Evolutionary conservation across 257 asterid genomes (phyloP), one percentile per base, ranked within the genome.

Genomic region (Ligustrum vulgare): DNA sequence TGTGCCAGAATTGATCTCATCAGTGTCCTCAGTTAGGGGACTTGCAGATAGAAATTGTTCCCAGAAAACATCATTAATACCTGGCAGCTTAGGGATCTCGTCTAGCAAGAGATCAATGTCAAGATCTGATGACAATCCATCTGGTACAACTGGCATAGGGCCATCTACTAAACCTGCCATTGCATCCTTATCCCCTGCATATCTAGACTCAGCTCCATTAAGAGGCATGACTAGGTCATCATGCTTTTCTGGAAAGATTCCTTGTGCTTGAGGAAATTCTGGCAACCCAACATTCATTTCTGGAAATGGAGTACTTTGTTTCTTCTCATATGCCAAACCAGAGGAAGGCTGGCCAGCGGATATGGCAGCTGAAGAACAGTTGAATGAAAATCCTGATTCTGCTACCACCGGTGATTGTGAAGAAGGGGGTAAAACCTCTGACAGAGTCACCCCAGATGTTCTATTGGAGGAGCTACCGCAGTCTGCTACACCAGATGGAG

Each of bases 41-140:
- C 86, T 82, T 54, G 76, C 80, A 6, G 93, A 85, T 65, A 91
- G 97, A 83, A 91, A 88, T 43, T 91, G 96, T 84, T 89, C 97
- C 97, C 96, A 88, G 80, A 91, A 91, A 49, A 81, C 88, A 80
- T 91, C 96, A 64, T 87, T 81, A 69, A 90, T 91, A 34, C 91
- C 89, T 1, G 97, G 91, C 62, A 88, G 92, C 76, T 87, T 84
- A 56, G 86, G 89, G 66, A 80, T 76, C 77, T 83, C 90, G 65
- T 81, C 92, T 20, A 81, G 80, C 81, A 86, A 69, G 39, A 79
- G 67, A 76, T 86, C 93, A 72, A 76, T 85, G 31, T 86, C 87
- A 60, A 80, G 79, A 78, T 82, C 86, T 58, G 83, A 84, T 67
- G 80, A 79, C 72, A 80, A 74, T 56, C 80, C 89, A 73, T 86